Base-by-base conservation (phyloP, 2,329 filamentous ascomycete genomes). In the Talaromyces albobiverticillius region DNA sequence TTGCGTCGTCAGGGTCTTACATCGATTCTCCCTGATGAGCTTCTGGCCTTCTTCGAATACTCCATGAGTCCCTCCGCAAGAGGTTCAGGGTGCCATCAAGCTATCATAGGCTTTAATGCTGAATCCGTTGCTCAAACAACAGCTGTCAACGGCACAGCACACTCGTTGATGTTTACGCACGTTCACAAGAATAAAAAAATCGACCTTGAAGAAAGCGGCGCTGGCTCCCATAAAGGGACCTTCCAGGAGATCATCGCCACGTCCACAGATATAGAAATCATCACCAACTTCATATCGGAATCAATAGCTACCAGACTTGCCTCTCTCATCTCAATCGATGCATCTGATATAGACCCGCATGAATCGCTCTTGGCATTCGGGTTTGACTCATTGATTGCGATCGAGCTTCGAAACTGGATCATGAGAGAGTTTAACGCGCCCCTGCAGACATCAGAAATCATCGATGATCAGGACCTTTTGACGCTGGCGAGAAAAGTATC, bases 381-480 rank as follows among this genome's bases (percentile, higher is more conserved):
- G 2, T 47, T 67, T 22, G 58, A 62, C 0, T 60, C 65, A 8
- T 29, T 51, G 22, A 29, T 51, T 6, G 49, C 51, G 16, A 43
- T 53, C 20, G 51, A 53, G n/a, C 36, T 46, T 4, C 26, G 26
- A 7, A 43, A 41, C 22, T 82, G 78, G 78, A 76, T 80, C 56
- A 42, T 74, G 22, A 77, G 77, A 51, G 66, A 75, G 40, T 41
- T 79, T 0, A 55, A 72, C 0, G 63, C 73, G 0, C 73, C 79
- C 46, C 67, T 80, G 1, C 45, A 48, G 16, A 18, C 26, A 16
- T 48, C 45, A 3, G 73, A 76, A 0, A 71, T 79, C 3, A 64
- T 80, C 20, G 47, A 41, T 11, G 13, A 10, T 5, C 20, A 16
- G 14, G 16, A 23, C 26, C 11, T 40, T 13, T 26, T 10, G 45